These are phyloP conservation scores for Stevia rebaudiana DNA, from an alignment of 140 eudicot species.

Conservation along the genomic window DNA sequence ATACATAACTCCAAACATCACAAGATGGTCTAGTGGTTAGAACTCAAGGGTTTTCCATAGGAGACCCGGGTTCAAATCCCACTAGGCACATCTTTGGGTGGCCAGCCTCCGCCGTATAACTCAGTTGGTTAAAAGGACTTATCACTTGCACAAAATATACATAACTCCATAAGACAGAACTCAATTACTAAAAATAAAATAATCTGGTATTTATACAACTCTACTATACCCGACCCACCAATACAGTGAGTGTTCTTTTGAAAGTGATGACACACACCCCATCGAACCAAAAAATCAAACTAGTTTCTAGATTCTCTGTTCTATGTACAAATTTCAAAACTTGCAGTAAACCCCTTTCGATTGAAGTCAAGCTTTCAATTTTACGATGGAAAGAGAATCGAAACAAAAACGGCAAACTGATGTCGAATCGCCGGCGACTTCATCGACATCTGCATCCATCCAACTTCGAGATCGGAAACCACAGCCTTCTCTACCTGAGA, in stretches of 20 bases:
- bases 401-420: constrained; percentile 16
- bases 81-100: too few species aligned
- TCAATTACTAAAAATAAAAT: too few species aligned
- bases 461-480: constrained; percentile 33
- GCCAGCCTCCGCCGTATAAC: too few species aligned
- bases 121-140: too few species aligned
- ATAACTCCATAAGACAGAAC: too few species aligned
- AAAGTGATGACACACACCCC: not conserved
- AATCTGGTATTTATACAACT: not conserved
- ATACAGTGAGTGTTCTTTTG: not conserved
- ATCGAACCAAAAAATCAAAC: not conserved
- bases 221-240: constrained; percentile 4
- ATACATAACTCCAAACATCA: too few species aligned
- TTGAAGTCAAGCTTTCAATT: not conserved
- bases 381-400: constrained; percentile 25
- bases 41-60: too few species aligned
- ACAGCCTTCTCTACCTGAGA: constrained; percentile 29
- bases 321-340: not conserved
- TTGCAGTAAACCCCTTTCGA: not conserved
- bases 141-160: too few species aligned
- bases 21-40: too few species aligned
- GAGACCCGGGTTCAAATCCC: too few species aligned
- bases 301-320: not conserved
- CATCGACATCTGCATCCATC: constrained; percentile 33
- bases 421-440: constrained; percentile 27